phyloP scores from a whole-genome alignment of 192 early-diverging fungal species.

The Coemansia sp. region DNA sequence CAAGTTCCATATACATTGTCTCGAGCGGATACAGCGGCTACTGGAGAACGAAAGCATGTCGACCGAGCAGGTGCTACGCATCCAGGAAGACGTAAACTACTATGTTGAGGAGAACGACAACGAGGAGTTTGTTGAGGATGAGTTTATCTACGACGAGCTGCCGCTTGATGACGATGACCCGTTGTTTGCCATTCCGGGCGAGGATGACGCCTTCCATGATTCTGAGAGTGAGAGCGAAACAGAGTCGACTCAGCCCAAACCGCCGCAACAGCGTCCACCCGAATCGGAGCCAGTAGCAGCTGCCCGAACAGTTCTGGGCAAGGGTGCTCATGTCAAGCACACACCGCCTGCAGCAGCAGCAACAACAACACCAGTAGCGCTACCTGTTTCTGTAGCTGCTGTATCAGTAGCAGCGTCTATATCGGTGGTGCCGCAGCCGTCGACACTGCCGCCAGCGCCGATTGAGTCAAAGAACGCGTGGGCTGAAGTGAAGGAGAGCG shows the following conservation, averaged over 20 bases:
- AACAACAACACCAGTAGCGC: conserved; percentile 4
- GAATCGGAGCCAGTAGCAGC: conserved; percentile 25
- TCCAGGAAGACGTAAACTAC: conserved; percentile 89
- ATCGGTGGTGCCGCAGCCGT: conserved; percentile 31
- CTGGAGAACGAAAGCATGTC: conserved; percentile 89
- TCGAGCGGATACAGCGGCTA: conserved; percentile 91
- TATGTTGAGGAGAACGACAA: conserved; percentile 91
- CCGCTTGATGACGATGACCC: conserved; percentile 89
- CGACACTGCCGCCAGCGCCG: conserved; percentile 48
- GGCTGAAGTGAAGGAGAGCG: conserved; percentile 51
- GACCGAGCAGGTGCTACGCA: conserved; percentile 72
- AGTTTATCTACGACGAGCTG: conserved; percentile 89
- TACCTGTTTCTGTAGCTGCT: not conserved
- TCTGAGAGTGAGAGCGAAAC: conserved; percentile 16
- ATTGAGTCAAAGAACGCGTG: conserved; percentile 51
- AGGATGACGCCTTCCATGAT: conserved; percentile 54
- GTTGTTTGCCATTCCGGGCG: conserved; percentile 69
- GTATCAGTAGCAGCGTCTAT: conserved; percentile 8
- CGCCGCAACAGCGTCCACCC: not conserved
- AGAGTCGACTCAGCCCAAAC: conserved; percentile 3
- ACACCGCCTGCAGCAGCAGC: conserved; percentile 1
- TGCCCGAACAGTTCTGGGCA: conserved; percentile 19
- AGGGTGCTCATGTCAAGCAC: conserved; percentile 18
- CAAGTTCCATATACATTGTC: conserved; percentile 82
- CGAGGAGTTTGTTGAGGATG: conserved; percentile 90